A percentile compares a stretch with the other conserved stretches of the same genome.
Evolutionary conservation across 768 basidiomycete species (phyloP).

Genomic region (Antrodiella citrinella): DNA sequence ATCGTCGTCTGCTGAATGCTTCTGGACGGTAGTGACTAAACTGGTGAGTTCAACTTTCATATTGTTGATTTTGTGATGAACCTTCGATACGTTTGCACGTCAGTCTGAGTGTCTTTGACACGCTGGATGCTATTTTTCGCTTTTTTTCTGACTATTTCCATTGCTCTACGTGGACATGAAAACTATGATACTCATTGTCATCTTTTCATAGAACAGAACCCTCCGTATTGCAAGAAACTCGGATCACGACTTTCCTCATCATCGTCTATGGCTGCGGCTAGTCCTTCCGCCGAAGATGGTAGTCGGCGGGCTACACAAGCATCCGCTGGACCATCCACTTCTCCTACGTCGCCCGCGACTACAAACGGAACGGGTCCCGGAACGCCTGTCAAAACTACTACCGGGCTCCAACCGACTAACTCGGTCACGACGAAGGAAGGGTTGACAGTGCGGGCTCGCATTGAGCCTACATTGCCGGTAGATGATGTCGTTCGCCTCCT

Average conservation of each 20-base stretch:
- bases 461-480: slow-evolving; percentile 77
- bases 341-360: not conserved
- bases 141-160: not conserved
- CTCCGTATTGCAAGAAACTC: no score
- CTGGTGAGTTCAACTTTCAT: no score
- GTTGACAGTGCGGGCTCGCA: slow-evolving; percentile 69
- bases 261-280: not conserved
- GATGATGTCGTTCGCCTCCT: slow-evolving; percentile 81
- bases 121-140: not conserved
- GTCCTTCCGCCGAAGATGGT: not conserved
- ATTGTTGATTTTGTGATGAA: not conserved
- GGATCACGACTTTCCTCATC: no score
- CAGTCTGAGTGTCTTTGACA: not conserved
- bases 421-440: slow-evolving; percentile 74
- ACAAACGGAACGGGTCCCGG: not conserved
- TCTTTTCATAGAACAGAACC: no score
- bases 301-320: not conserved
- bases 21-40: no score
- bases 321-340: not conserved
- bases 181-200: no score
- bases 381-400: slow-evolving; percentile 22
- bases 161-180: no score
- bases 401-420: slow-evolving; percentile 70
- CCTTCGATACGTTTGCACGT: not conserved
- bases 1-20: no score